A percentile compares a stretch with the other conserved stretches of the same genome.
phyloP scores from a whole-genome alignment of 2,329 filamentous ascomycete species.

The Claviceps sp. region DNA sequence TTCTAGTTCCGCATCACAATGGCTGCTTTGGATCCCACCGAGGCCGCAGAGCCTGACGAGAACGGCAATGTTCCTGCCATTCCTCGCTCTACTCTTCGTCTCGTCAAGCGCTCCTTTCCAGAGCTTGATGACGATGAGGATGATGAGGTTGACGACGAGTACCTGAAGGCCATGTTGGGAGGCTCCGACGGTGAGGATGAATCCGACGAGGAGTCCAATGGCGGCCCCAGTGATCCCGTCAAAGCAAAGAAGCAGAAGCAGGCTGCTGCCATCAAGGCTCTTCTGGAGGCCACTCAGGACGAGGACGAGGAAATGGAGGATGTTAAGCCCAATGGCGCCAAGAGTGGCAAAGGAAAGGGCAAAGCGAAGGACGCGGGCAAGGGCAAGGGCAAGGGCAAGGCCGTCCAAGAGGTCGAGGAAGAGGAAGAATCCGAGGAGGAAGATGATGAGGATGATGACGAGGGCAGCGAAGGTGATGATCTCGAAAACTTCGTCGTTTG shows the following conservation, averaged over 20 bases:
- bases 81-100: conserved; percentile 76
- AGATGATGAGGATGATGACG: conserved; percentile 35
- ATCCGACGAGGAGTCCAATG: conserved; percentile 57
- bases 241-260: conserved; percentile 82
- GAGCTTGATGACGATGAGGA: conserved; percentile 41
- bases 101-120: conserved; percentile 60
- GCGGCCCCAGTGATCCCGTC: conserved; percentile 78
- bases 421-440: conserved; percentile 30
- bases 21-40: conserved; percentile 90
- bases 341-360: conserved; percentile 43
- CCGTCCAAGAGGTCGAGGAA: conserved; percentile 42
- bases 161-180: conserved; percentile 41
- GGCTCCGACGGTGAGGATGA: conserved; percentile 41
- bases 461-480: conserved; percentile 49
- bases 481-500: conserved; percentile 88
- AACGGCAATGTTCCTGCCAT: conserved; percentile 46
- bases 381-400: conserved; percentile 57
- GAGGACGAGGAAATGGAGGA: conserved; percentile 64
- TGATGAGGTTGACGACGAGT: conserved; percentile 55
- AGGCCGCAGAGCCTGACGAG: conserved; percentile 52
- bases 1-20: conserved; percentile 89
- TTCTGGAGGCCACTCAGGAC: conserved; percentile 53
- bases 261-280: conserved; percentile 63
- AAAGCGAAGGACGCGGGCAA: conserved; percentile 42
- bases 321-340: conserved; percentile 44